phyloP scores from a whole-genome alignment of 331 rosid genomes.

The Spiraea crenata region DNA sequence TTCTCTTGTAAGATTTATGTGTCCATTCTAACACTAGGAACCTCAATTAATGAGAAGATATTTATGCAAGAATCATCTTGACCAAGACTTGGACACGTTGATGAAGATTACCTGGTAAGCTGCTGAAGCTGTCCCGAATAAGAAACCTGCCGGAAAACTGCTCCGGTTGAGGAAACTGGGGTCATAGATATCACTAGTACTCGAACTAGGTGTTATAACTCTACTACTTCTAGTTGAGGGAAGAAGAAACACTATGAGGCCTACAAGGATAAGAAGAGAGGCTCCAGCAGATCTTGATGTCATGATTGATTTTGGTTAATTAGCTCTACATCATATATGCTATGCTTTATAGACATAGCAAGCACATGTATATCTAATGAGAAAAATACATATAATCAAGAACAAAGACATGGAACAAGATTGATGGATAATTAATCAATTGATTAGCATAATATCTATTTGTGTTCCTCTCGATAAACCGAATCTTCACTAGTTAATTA shows the following conservation, averaged over 20 bases:
- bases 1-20: not conserved
- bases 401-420: not conserved
- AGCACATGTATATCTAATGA: not conserved
- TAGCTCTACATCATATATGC: not conserved
- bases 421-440: no score
- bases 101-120: slow-evolving; percentile 26
- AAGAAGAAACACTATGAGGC: not conserved
- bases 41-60: no score
- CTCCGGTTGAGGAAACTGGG: slow-evolving; percentile 28
- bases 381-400: not conserved
- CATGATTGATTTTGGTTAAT: slow-evolving; percentile 3
- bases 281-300: not conserved
- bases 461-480: no score
- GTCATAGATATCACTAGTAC: not conserved
- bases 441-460: no score
- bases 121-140: slow-evolving; percentile 36
- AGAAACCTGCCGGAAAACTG: slow-evolving; percentile 37
- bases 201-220: not conserved
- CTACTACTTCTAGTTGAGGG: not conserved
- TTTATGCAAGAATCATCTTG: no score
- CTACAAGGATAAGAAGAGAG: not conserved
- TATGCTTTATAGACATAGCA: slow-evolving; percentile 1
- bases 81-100: no score
- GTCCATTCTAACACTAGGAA: no score
- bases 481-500: no score